Base-by-base conservation (phyloP, 768 basidiomycete species). In the Naganishia friedmannii region DNA sequence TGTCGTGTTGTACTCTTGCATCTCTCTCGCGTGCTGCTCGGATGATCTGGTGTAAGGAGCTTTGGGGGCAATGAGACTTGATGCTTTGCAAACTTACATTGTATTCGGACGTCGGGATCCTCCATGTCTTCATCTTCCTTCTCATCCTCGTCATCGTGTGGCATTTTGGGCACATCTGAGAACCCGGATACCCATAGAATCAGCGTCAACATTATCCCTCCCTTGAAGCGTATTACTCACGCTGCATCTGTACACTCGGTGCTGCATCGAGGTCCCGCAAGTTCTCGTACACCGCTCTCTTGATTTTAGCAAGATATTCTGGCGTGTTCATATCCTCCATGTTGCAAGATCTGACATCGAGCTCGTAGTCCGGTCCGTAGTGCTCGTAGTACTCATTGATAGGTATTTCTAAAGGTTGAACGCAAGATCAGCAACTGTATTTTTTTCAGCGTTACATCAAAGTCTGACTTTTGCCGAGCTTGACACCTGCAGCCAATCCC, bases 371-470 rank as follows among this genome's bases (percentile, higher is more conserved):
- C 2, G 96, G 96, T 0, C 96, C 96, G 80, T 97, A 98, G 81
- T 98, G 98, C 78, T 98, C 95, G 77, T 94, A 98, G 82, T 98
- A 99, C 82, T 99, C 96, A 77, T 98, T 99, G 73, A 94, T 89
- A 2, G 96, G 96, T 66, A 99, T 95, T 17, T 9, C 56, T 39
- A 26, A 13, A 32, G 3, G 23, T 31, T 1, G 7, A 63, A 21
- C 23, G 4, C 26, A 56, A 3, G 21, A 12, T 57, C 57, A 29
- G 12, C 39, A 46, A 12, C 23, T n/a, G n/a, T 2, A 9, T 34
- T 8, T 12, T 31, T 21, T 28, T 3, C 39, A 15, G 19, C 53
- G 21, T 21, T 17, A 1, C 17, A 45, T n/a, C 6, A 0, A 42
- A 10, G 15, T 74, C 82, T 66, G 83, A 93, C 94, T 88, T 75